Percentiles rank a stretch among this genome's conserved stretches.
Evolutionary conservation across 2,329 filamentous ascomycete species (phyloP).

Genomic region (Pyrenophora teres): DNA sequence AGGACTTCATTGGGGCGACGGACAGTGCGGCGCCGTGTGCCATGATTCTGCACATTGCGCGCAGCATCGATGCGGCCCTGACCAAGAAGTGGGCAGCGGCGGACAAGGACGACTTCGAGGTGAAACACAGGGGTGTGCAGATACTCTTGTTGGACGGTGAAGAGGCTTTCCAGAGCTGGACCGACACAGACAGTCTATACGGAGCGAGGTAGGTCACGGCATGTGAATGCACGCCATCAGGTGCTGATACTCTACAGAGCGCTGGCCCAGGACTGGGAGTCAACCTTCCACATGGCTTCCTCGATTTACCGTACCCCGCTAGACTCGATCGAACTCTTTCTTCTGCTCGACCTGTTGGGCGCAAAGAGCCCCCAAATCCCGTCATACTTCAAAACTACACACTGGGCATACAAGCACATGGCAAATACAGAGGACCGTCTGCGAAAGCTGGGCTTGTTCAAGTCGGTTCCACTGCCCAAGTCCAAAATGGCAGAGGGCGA

Average conservation of each 20-base stretch:
- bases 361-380: slow-evolving; percentile 70
- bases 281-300: slow-evolving; percentile 67
- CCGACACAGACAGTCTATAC: slow-evolving; percentile 81
- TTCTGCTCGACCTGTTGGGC: slow-evolving; percentile 87
- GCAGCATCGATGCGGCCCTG: slow-evolving; percentile 78
- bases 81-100: slow-evolving; percentile 81
- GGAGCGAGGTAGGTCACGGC: slow-evolving; percentile 68
- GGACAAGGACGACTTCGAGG: slow-evolving; percentile 52
- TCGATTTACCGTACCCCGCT: slow-evolving; percentile 77
- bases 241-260: slow-evolving; percentile 51
- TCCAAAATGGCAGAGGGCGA: slow-evolving; percentile 45
- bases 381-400: slow-evolving; percentile 87
- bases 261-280: slow-evolving; percentile 83
- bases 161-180: slow-evolving; percentile 87
- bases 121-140: slow-evolving; percentile 82
- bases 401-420: slow-evolving; percentile 89
- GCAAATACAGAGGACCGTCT: slow-evolving; percentile 75
- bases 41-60: slow-evolving; percentile 85
- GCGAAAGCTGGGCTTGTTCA: slow-evolving; percentile 68
- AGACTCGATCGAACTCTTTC: slow-evolving; percentile 82
- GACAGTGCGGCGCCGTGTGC: slow-evolving; percentile 95
- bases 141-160: slow-evolving; percentile 91
- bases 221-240: not conserved
- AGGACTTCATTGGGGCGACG: slow-evolving; percentile 89
- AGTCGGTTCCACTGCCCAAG: slow-evolving; percentile 62